phyloP scores from a whole-genome alignment of 2,329 filamentous ascomycete genomes.

The Cucurbitaria berberidis region DNA sequence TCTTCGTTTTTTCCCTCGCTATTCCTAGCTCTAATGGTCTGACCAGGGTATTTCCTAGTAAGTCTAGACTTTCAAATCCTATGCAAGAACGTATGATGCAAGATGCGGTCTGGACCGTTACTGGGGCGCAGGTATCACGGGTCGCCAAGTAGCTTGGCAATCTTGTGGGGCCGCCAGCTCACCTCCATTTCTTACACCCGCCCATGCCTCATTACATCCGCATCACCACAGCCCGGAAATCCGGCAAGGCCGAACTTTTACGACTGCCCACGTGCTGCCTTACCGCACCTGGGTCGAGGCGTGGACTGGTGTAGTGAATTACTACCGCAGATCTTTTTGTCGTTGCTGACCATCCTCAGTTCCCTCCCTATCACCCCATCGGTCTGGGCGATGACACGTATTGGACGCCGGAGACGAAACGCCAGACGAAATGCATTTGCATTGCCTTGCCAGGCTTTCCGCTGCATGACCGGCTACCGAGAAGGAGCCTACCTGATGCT shows the following conservation, averaged over 20 bases:
- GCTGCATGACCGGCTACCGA: not conserved
- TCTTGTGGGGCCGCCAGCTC: not conserved
- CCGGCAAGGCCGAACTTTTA: not conserved
- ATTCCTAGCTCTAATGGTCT: no score
- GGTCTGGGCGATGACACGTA: not conserved
- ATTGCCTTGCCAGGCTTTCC: not conserved
- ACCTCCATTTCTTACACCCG: not conserved
- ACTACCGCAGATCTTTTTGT: not conserved
- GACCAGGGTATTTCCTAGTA: no score
- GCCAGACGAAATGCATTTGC: not conserved
- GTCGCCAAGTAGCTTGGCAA: not conserved
- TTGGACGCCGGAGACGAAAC: not conserved
- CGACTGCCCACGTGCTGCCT: not conserved
- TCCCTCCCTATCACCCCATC: not conserved
- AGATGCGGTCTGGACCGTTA: no score
- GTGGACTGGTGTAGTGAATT: not conserved
- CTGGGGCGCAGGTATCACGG: no score
- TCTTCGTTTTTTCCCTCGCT: no score
- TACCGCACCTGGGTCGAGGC: no score
- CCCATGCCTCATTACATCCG: not conserved
- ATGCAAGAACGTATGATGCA: no score
- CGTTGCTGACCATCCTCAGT: not conserved
- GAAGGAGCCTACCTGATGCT: not conserved
- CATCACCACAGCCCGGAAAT: not conserved
- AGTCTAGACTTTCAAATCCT: no score